Evolutionary conservation across 164 flowering plant species (phyloP).

Genomic region (Umbellularia californica): DNA sequence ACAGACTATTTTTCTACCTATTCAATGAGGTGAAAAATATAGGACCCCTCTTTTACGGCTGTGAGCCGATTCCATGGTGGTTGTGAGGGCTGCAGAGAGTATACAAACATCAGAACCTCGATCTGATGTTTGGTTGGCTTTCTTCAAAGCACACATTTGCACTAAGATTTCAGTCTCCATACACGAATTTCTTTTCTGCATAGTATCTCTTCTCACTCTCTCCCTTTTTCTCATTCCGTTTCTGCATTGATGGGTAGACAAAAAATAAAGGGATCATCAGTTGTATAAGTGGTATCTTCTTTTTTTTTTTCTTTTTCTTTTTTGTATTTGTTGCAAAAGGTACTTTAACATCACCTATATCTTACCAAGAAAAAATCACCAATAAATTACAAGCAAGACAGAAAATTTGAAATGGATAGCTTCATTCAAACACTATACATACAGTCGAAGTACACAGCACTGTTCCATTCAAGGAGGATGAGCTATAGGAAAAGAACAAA

Average conservation of each 20-base stretch:
- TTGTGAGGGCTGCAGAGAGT: not conserved
- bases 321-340: not conserved
- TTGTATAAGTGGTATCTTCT: not conserved
- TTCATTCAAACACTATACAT: too few species aligned
- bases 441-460: too few species aligned
- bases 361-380: too few species aligned
- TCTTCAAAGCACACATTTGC: not conserved
- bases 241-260: conserved; percentile 32
- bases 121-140: not conserved
- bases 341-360: too few species aligned
- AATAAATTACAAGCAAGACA: too few species aligned
- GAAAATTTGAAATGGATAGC: too few species aligned
- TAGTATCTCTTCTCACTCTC: conserved; percentile 73
- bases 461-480: too few species aligned
- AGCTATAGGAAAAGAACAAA: too few species aligned
- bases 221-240: conserved; percentile 66
- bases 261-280: not conserved
- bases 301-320: not conserved
- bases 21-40: not conserved
- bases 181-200: conserved; percentile 51
- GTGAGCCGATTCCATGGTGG: not conserved
- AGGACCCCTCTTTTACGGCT: not conserved
- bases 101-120: not conserved
- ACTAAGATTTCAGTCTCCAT: conserved; percentile 35
- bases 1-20: not conserved